Conservation (phyloP, 306 rosid genomes). For the Begonia fuchsioides region DNA sequence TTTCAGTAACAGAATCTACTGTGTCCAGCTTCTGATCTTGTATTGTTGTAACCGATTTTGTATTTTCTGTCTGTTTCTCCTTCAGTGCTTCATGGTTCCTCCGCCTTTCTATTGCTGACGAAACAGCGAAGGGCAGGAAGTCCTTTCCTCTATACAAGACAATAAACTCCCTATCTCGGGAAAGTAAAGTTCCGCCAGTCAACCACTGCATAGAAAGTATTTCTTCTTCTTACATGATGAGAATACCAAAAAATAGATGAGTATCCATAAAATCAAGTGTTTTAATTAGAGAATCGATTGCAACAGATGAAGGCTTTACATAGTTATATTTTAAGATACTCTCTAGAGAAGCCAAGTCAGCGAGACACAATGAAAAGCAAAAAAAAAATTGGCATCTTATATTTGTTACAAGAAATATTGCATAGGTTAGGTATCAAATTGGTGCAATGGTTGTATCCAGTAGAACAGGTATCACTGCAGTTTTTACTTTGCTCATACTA, state of each 20-base stretch:
- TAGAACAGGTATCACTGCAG: too few species aligned
- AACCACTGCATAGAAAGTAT: conserved; percentile 34
- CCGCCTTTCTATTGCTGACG: conserved; percentile 73
- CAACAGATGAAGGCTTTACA: too few species aligned
- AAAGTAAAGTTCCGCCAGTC: conserved; percentile 80
- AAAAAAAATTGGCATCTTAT: not conserved
- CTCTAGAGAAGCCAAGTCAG: conserved; percentile 2
- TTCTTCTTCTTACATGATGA: not conserved
- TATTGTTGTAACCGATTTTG: conserved; percentile 10
- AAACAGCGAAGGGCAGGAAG: conserved; percentile 69
- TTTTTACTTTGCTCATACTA: too few species aligned
- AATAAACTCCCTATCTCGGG: conserved; percentile 71
- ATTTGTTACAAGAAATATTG: too few species aligned
- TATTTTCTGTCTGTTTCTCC: conserved; percentile 20
- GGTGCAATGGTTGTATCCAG: too few species aligned
- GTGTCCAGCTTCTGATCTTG: conserved; percentile 16
- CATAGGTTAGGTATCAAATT: too few species aligned
- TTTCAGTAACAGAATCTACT: conserved; percentile 17
- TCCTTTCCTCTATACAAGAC: conserved; percentile 84
- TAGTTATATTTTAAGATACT: not conserved
- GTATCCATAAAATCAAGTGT: too few species aligned
- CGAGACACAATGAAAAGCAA: conserved; percentile 1
- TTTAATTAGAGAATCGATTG: too few species aligned
- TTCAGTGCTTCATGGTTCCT: conserved; percentile 25
- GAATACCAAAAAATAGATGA: not conserved